phyloP scores from a whole-genome alignment of 306 rosid species.

The Erythrophleum fordii region DNA sequence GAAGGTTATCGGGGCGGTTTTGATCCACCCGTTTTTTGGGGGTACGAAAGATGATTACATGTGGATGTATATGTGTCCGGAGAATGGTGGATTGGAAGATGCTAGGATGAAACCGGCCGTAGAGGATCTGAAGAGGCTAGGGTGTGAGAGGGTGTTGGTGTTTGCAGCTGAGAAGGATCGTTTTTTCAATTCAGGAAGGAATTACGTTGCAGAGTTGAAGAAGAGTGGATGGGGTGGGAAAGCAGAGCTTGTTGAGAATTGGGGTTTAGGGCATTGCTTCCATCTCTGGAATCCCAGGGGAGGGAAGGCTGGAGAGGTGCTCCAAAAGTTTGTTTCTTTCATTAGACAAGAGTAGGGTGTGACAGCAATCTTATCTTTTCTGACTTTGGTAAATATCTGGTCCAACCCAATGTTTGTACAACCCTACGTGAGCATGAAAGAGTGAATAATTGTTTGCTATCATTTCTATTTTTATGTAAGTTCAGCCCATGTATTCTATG shows the following conservation, averaged over 20 bases:
- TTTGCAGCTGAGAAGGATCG: slow-evolving; percentile 59
- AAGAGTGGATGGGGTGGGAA: slow-evolving; percentile 60
- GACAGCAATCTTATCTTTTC: too few relatives aligned
- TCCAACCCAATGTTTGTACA: too few relatives aligned
- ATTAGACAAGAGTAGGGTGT: slow-evolving; percentile 28
- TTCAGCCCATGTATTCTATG: too few relatives aligned
- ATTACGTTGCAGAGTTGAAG: slow-evolving; percentile 47
- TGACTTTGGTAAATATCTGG: too few relatives aligned
- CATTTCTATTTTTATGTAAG: too few relatives aligned
- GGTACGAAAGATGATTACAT: slow-evolving; percentile 41
- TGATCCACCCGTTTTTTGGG: slow-evolving; percentile 59
- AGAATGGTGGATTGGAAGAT: slow-evolving; percentile 42
- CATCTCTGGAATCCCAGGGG: slow-evolving; percentile 35
- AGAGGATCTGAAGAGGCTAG: slow-evolving; percentile 52
- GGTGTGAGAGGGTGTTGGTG: slow-evolving; percentile 50
- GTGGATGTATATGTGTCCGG: slow-evolving; percentile 61
- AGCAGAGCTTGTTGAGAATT: slow-evolving; percentile 48
- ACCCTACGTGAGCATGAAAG: too few relatives aligned
- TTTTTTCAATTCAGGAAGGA: slow-evolving; percentile 37
- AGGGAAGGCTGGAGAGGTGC: slow-evolving; percentile 37
- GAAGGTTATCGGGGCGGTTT: slow-evolving; percentile 36
- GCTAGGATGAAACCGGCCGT: slow-evolving; percentile 46
- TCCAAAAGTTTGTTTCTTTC: slow-evolving; percentile 45
- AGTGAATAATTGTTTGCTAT: too few relatives aligned
- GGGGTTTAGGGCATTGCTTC: slow-evolving; percentile 47